Percentiles rank a stretch among this genome's conserved stretches.
phyloP scores from a whole-genome alignment of 2,329 filamentous ascomycete species.

The Ceratocystis ficicola region DNA sequence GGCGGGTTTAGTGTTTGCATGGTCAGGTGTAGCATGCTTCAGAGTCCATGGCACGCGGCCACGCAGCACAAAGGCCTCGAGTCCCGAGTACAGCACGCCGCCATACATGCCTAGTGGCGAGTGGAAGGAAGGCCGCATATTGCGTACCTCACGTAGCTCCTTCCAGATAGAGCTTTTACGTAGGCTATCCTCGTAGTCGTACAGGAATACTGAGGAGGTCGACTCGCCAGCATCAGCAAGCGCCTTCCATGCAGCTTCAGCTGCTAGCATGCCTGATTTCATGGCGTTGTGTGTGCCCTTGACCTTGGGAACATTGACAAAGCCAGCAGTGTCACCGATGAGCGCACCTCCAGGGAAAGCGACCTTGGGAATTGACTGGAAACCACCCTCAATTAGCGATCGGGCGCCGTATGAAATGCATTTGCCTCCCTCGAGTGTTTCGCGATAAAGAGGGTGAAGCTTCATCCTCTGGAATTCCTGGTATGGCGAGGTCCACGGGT shows the following conservation, averaged over 20 bases:
- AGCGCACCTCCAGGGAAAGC: slow-evolving; percentile 91
- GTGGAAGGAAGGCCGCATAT: slow-evolving; percentile 95
- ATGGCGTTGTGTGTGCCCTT: slow-evolving; percentile 98
- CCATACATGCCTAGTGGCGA: slow-evolving; percentile 76
- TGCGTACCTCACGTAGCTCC: slow-evolving; percentile 87
- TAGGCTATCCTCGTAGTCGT: slow-evolving; percentile 82
- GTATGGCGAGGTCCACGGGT: slow-evolving; percentile 93
- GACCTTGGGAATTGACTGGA: slow-evolving; percentile 94
- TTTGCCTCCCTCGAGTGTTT: slow-evolving; percentile 86
- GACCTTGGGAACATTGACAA: slow-evolving; percentile 95
- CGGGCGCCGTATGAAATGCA: slow-evolving; percentile 94
- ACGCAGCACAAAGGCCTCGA: slow-evolving; percentile 79
- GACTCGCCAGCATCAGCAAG: slow-evolving; percentile 41
- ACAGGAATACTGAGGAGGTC: slow-evolving; percentile 71
- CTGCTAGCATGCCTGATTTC: slow-evolving; percentile 93
- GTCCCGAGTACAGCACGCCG: slow-evolving; percentile 80
- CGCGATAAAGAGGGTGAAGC: slow-evolving; percentile 81
- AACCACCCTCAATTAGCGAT: slow-evolving; percentile 85
- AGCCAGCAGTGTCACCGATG: slow-evolving; percentile 91
- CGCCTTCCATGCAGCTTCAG: slow-evolving; percentile 76
- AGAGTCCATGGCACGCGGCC: slow-evolving; percentile 86
- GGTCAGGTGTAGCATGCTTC: slow-evolving; percentile 67
- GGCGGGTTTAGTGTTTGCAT: slow-evolving; percentile 66
- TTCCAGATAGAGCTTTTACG: slow-evolving; percentile 83
- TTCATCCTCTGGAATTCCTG: slow-evolving; percentile 98